phyloP scores from a whole-genome alignment of 805 yeast species.

The Tetrapisispora pingtungensis region DNA sequence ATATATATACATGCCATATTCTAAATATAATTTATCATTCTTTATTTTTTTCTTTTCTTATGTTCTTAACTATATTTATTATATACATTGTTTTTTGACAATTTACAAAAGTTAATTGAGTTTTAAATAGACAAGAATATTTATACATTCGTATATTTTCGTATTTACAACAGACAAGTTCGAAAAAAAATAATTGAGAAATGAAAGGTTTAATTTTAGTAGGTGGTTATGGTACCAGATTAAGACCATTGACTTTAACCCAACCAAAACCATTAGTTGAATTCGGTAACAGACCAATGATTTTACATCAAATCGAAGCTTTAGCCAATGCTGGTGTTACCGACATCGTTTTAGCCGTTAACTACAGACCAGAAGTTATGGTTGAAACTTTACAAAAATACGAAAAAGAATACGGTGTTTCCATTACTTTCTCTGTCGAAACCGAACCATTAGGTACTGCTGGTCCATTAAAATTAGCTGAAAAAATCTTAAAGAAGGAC shows the following conservation, averaged over 20 bases:
- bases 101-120: background rate
- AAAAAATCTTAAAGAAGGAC: slow-evolving; percentile 85
- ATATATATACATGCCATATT: no score
- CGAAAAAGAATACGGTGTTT: slow-evolving; percentile 89
- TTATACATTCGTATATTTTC: background rate
- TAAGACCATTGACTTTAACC: slow-evolving; percentile 94
- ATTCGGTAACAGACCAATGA: slow-evolving; percentile 99
- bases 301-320: slow-evolving; percentile 96
- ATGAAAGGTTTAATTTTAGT: slow-evolving; percentile 97
- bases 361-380: slow-evolving; percentile 99
- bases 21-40: no score
- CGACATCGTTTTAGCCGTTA: slow-evolving; percentile 95
- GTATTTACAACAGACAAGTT: background rate
- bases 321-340: slow-evolving; percentile 97
- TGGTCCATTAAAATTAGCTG: slow-evolving; percentile 97
- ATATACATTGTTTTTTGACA: background rate
- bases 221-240: slow-evolving; percentile 99
- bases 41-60: no score
- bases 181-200: slow-evolving; percentile 7
- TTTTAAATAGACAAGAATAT: background rate
- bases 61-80: no score
- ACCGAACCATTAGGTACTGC: slow-evolving; percentile 99
- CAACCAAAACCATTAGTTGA: slow-evolving; percentile 95
- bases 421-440: slow-evolving; percentile 94
- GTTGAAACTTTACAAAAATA: slow-evolving; percentile 88